Evolutionary conservation across 2,329 filamentous ascomycete species (phyloP).

Genomic region (Phialemonium atrogriseum): DNA sequence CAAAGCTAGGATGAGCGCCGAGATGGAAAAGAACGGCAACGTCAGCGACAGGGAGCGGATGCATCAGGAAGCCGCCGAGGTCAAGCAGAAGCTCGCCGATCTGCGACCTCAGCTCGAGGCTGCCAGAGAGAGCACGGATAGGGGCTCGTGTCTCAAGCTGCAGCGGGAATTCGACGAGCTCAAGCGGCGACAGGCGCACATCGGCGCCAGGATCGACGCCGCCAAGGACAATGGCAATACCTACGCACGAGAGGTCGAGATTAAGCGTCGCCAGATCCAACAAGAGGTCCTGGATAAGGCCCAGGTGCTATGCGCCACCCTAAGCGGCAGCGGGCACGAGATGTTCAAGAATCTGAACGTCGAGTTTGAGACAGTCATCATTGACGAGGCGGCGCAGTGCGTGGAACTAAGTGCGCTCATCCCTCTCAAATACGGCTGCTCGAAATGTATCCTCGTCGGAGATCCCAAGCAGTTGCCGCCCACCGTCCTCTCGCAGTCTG

Average conservation of each 20-base stretch:
- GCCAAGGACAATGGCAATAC: slow-evolving; percentile 81
- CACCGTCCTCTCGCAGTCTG: slow-evolving; percentile 89
- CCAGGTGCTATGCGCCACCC: slow-evolving; percentile 88
- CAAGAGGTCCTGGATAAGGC: slow-evolving; percentile 86
- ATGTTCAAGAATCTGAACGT: slow-evolving; percentile 93
- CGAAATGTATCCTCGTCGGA: slow-evolving; percentile 93
- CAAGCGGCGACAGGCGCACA: slow-evolving; percentile 62
- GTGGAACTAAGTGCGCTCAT: slow-evolving; percentile 96
- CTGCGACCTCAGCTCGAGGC: slow-evolving; percentile 66
- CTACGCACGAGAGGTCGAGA: slow-evolving; percentile 73
- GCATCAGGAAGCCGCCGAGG: slow-evolving; percentile 55
- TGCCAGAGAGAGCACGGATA: slow-evolving; percentile 47
- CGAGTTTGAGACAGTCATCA: slow-evolving; percentile 97
- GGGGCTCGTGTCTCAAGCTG: slow-evolving; percentile 41
- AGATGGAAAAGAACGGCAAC: slow-evolving; percentile 49
- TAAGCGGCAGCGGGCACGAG: slow-evolving; percentile 93
- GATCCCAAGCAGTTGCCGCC: slow-evolving; percentile 96
- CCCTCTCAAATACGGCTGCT: slow-evolving; percentile 92
- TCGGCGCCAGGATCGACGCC: slow-evolving; percentile 79
- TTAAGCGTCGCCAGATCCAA: slow-evolving; percentile 75
- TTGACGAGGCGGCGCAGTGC: slow-evolving; percentile 96
- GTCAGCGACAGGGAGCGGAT: slow-evolving; percentile 49
- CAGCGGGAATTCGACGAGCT: slow-evolving; percentile 71
- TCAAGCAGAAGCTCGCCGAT: slow-evolving; percentile 67
- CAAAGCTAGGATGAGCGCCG: slow-evolving; percentile 58